Percentiles rank a stretch among this genome's conserved stretches.
Evolutionary conservation across 2,329 filamentous ascomycete genomes (phyloP).

Genomic region (Dryadomyces quercivorus): DNA sequence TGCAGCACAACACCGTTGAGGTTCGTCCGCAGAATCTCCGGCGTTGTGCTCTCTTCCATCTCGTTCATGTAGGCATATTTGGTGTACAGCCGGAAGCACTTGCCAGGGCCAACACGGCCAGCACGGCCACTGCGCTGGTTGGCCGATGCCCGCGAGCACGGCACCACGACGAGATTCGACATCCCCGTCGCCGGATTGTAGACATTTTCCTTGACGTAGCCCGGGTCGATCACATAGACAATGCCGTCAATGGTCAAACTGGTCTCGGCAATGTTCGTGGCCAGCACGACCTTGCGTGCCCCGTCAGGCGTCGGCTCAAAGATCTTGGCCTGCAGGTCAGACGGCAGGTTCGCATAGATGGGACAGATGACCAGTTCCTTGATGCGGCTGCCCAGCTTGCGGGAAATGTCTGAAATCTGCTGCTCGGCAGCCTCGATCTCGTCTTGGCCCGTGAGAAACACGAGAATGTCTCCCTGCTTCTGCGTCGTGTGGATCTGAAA

Average conservation of each 20-base stretch:
- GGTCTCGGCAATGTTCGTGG: constrained; percentile 96
- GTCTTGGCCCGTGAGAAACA: constrained; percentile 92
- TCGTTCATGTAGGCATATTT: constrained; percentile 93
- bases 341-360: constrained; percentile 87
- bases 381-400: constrained; percentile 74
- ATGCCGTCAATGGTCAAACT: constrained; percentile 93
- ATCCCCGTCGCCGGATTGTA: constrained; percentile 88
- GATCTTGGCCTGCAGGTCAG: constrained; percentile 82
- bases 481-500: constrained; percentile 92
- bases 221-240: constrained; percentile 89
- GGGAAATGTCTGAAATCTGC: constrained; percentile 72
- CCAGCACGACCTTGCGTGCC: constrained; percentile 80
- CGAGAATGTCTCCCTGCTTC: constrained; percentile 75
- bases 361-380: constrained; percentile 83
- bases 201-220: constrained; percentile 89
- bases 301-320: constrained; percentile 84
- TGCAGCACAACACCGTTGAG: constrained; percentile 74
- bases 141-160: constrained; percentile 81
- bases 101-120: constrained; percentile 81
- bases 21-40: constrained; percentile 86
- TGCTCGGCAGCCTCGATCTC: constrained; percentile 85
- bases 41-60: constrained; percentile 80
- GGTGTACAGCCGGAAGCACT: constrained; percentile 88
- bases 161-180: constrained; percentile 82
- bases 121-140: constrained; percentile 90